A percentile compares a stretch with the other conserved stretches of the same genome.
phyloP scores from a whole-genome alignment of 306 rosid species.

The Crataegus laevigata region DNA sequence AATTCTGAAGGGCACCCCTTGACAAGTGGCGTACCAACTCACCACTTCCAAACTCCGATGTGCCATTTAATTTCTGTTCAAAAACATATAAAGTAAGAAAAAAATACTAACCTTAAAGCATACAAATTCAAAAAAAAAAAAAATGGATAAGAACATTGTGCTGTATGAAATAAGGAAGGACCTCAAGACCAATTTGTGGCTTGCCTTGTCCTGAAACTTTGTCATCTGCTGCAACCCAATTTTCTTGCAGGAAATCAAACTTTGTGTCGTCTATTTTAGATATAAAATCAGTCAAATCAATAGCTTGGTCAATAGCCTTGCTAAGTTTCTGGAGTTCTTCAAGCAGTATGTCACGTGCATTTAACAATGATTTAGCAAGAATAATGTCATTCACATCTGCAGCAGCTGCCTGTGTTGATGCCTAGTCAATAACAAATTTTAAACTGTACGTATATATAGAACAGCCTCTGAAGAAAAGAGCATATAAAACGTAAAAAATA shows the following conservation, averaged over 20 bases:
- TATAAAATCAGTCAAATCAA: constrained; percentile 65
- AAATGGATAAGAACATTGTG: neutral
- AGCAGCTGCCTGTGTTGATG: constrained; percentile 30
- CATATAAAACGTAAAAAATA: neutral
- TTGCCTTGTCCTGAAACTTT: constrained; percentile 57
- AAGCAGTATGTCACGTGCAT: constrained; percentile 65
- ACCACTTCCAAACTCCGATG: constrained; percentile 32
- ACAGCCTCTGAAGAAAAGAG: neutral
- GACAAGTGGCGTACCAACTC: constrained; percentile 38
- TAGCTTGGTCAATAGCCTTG: constrained; percentile 44
- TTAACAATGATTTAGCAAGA: constrained; percentile 54
- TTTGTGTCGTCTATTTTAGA: constrained; percentile 50
- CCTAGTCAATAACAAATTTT: constrained; percentile 35
- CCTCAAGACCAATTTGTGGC: constrained; percentile 71
- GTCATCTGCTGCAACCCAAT: constrained; percentile 25
- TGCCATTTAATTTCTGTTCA: constrained; percentile 40
- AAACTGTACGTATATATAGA: constrained; percentile 25
- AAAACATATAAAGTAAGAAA: constrained; percentile 9
- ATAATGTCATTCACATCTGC: constrained; percentile 34
- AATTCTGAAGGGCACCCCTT: constrained; percentile 36
- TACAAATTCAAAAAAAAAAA: neutral
- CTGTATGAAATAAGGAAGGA: constrained; percentile 41
- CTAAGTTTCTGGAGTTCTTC: constrained; percentile 68
- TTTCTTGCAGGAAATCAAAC: constrained; percentile 33
- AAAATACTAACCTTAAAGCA: constrained; percentile 1